phyloP scores from a whole-genome alignment of 106 monocot genomes.

The Allium fistulosum region DNA sequence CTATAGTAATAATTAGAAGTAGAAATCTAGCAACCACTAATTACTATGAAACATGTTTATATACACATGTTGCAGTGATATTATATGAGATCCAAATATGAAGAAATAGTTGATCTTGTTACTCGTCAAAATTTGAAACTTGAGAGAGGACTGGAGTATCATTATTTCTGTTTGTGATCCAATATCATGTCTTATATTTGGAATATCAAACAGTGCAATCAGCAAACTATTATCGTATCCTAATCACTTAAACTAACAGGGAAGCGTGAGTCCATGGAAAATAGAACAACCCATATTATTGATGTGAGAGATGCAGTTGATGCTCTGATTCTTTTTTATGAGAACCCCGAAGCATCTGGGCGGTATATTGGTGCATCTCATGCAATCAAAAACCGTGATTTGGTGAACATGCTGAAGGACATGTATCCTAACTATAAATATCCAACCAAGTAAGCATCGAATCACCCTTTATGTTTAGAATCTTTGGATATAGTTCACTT shows the following conservation, averaged over 20 bases:
- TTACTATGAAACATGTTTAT: too few relatives aligned
- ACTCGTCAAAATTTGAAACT: too few relatives aligned
- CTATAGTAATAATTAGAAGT: too few relatives aligned
- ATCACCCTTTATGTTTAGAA: neutral
- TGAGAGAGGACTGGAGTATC: too few relatives aligned
- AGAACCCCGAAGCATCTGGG: conserved; percentile 38
- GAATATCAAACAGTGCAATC: too few relatives aligned
- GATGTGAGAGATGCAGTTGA: conserved; percentile 51
- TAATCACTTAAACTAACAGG: conserved; percentile 13
- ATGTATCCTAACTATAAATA: conserved; percentile 32
- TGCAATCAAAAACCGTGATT: neutral
- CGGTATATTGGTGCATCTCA: conserved; percentile 34
- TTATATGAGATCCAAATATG: too few relatives aligned
- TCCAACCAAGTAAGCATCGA: conserved; percentile 15
- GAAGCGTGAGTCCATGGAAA: conserved; percentile 6
- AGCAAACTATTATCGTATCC: neutral
- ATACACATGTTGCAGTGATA: too few relatives aligned
- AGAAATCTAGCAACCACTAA: too few relatives aligned
- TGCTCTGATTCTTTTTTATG: conserved; percentile 28
- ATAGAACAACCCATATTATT: conserved; percentile 13
- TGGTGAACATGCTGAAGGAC: conserved; percentile 28
- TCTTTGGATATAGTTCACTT: too few relatives aligned
- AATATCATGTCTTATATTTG: too few relatives aligned
- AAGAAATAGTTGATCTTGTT: too few relatives aligned
- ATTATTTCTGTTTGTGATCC: too few relatives aligned